phyloP scores from a whole-genome alignment of 768 basidiomycete species.

The Boletellus sp. region DNA sequence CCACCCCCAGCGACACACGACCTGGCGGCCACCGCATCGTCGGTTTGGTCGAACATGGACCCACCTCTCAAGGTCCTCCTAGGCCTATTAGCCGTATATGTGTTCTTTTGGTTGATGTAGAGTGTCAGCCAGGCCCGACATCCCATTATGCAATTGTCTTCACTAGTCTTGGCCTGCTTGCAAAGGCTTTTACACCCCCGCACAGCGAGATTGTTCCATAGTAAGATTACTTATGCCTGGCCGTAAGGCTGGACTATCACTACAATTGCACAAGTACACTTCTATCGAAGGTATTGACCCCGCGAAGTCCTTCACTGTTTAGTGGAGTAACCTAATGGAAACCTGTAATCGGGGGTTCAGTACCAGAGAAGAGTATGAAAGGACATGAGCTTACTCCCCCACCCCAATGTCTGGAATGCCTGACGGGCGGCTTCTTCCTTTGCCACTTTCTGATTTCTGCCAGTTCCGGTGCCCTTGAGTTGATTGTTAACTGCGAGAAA shows the following conservation, averaged over 20 bases:
- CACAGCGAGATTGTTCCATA: not conserved
- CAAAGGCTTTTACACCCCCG: too few relatives aligned
- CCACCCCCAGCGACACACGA: slow-evolving; percentile 36
- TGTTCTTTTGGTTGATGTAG: slow-evolving; percentile 47
- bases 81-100: slow-evolving; percentile 60
- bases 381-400: slow-evolving; percentile 35
- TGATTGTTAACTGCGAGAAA: slow-evolving; percentile 44
- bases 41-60: slow-evolving; percentile 48
- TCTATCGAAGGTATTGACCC: not conserved
- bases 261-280: slow-evolving; percentile 3
- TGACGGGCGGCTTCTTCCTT: slow-evolving; percentile 66
- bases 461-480: slow-evolving; percentile 48
- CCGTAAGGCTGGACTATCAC: not conserved
- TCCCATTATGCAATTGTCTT: too few relatives aligned
- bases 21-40: slow-evolving; percentile 33
- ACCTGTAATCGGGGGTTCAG: slow-evolving; percentile 7
- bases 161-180: too few relatives aligned
- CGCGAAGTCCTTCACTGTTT: not conserved
- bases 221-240: not conserved
- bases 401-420: slow-evolving; percentile 52
- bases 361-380: not conserved
- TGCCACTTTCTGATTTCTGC: slow-evolving; percentile 61
- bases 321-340: slow-evolving; percentile 8
- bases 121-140: too few relatives aligned
- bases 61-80: slow-evolving; percentile 67